Base-by-base conservation (phyloP, 345 rosid species). In the Salix brachista region DNA sequence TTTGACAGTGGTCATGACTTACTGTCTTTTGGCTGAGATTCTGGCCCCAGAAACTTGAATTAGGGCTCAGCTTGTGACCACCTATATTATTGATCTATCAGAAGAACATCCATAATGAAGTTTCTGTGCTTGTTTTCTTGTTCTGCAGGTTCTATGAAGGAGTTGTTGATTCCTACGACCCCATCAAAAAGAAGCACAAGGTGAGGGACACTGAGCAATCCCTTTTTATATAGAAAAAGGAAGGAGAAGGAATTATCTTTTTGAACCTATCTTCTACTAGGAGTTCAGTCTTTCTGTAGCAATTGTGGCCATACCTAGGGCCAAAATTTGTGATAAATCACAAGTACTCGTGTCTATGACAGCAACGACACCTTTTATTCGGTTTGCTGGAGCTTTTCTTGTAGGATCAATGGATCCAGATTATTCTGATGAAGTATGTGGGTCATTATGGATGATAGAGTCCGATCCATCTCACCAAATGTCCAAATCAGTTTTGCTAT, bases 121-220 rank as follows among this genome's bases (percentile, higher is more conserved):
- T 60, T 75, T 75, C 30, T 65, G 1, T 26, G 68, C 56, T 18
- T 17, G 7, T 10, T 39, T 64, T 62, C 69, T 36, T 60, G 8
- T 42, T 64, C 36, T 78, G 80, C 88, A 93, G 97, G 76, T 93
- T 81, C 81, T 93, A 91, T 80, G 86, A 86, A 77, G 96, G 96
- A 70, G 80, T 87, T 61, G 73, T 91, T 65, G 80, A 86, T 65
- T 87, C 86, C 48, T 93, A 83, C 52, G 80, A 76, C 73, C 83
- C 74, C 73, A 76, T 77, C 41, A 83, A 52, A 80, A 89, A 82
- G 85, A 84, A 66, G 84, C 94, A 91, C 84, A 76, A 13, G 90
- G 98, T 93, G 75, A 83, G 90, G 77, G 79, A 26, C 19, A 56
- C 73, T 77, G 64, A 69, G 76, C 72, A 23, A 34, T 62, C 34